Base-by-base conservation (phyloP, 2,329 filamentous ascomycete species). In the Penicillium fuscoglaucum region DNA sequence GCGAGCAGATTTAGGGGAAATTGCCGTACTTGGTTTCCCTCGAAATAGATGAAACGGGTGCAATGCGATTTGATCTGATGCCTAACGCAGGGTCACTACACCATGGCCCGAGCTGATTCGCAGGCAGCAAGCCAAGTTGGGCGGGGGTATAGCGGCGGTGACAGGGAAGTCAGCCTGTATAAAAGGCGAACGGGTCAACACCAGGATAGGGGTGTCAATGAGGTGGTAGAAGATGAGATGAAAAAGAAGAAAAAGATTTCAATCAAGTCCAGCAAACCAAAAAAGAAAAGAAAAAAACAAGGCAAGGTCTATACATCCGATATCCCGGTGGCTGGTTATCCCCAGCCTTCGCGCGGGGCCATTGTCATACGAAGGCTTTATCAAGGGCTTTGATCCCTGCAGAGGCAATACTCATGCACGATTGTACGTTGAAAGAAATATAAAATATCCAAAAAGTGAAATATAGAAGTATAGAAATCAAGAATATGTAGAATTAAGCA, bases 291-390 rank as follows among this genome's bases (percentile, higher is more conserved):
- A 21, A 44, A 31, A 54, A 40, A 48, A 5, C 35, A 40, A 55
- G 53, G 44, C 26, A 53, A 59, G 49, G 43, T 58, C 59, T 61
- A 64, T 66, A 62, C 59, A 53, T 47, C 51, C 51, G 51, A 63
- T 66, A 70, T 63, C 56, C 61, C 59, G 70, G 69, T 70, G 68
- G 70, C 68, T 69, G 67, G 68, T 63, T 63, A 50, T 61, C 49
- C 68, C 65, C 67, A 70, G 67, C 67, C 68, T 66, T 68, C 66
- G 58, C 59, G 59, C 62, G 62, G 59, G 64, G 61, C 58, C 26
- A 52, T 45, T 51, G 51, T 48, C 29, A 48, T 54, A 54, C 51
- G 50, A 43, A 41, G 10, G 51, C 26, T 29, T 24, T 40, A 35
- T 29, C 45, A 51, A 56, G 39, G 47, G 21, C 41, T 46, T 15